Evolutionary conservation across 2,329 filamentous ascomycete genomes (phyloP), one percentile per base, ranked within the genome.

Genomic region (Neurospora sp.): DNA sequence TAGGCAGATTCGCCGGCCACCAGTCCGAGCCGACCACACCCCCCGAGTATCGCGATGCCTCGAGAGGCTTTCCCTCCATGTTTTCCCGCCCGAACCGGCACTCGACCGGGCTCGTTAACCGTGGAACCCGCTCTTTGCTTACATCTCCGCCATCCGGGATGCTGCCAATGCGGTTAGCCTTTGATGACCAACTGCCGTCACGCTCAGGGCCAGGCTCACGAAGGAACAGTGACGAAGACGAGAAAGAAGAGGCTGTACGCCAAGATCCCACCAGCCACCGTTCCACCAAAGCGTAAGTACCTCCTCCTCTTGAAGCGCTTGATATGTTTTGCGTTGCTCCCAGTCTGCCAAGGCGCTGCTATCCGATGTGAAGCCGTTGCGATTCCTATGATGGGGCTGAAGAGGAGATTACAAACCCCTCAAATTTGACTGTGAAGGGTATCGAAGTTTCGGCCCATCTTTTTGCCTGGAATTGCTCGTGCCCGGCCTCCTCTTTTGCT

Each of bases 1-100:
- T 38, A 37, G 84, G 85, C 57, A 83, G 87, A 73, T 84, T 85
- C 70, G 82, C 80, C 71, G 92, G 92, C 69, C 91, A 94, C 76
- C 92, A 96, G 78, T 97, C 92, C 75, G 95, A 98, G 81, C 96
- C 96, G 17, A 97, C 96, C 1, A 99, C 96, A 28, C 96, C 96
- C 28, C 96, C 96, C 39, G 96, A 98, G 80, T 95, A 96, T 79
- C 90, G 89, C 75, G 93, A 97, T 74, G 88, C 82, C 12, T 80
- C 80, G 70, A 84, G 88, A 72, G 90, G 90, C 62, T 95, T 97
- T 76, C 89, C 91, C 69, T 89, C 89, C 76, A 89, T 91, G 74
- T 92, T 96, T 78, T 93, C 92, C 69, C 89, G 93, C 57, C 92
- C 93, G 62, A 94, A 94, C 78, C 88, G 94, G 72, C 95, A 97